Conservation (phyloP, 805 yeast genomes). For the Candida montana region DNA sequence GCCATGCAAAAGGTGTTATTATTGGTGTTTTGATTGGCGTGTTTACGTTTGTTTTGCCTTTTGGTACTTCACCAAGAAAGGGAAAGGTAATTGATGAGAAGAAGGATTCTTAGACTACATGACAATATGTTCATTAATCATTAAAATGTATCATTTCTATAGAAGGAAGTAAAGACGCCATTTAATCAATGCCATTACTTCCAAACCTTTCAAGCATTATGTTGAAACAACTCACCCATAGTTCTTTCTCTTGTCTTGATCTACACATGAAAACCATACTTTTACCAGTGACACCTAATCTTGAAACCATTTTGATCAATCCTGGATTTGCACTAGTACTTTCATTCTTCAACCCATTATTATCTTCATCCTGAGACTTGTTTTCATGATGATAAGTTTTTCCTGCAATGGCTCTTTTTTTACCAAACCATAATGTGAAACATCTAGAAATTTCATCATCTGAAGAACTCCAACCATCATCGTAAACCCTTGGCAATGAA, state of each 20-base stretch:
- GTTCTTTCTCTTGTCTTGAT: slow-evolving; percentile 75
- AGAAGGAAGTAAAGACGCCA: too few species aligned
- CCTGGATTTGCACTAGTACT: slow-evolving; percentile 35
- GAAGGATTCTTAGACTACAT: too few species aligned
- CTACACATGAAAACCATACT: slow-evolving; percentile 73
- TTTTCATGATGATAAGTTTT: neutral
- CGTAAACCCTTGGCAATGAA: slow-evolving; percentile 64
- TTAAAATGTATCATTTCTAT: too few species aligned
- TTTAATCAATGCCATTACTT: neutral
- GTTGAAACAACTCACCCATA: slow-evolving; percentile 56
- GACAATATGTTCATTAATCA: too few species aligned
- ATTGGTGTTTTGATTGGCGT: too few species aligned
- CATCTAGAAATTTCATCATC: slow-evolving; percentile 75
- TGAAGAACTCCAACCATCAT: slow-evolving; percentile 78
- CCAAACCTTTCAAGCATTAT: slow-evolving; percentile 32
- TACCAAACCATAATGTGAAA: slow-evolving; percentile 82
- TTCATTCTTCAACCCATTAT: too few species aligned
- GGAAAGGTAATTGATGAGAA: too few species aligned
- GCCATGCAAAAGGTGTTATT: too few species aligned
- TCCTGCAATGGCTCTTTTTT: slow-evolving; percentile 43
- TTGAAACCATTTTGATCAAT: slow-evolving; percentile 39
- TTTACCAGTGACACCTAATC: slow-evolving; percentile 62
- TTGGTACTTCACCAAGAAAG: too few species aligned
- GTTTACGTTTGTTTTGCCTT: too few species aligned
- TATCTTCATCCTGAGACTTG: neutral